phyloP scores from a whole-genome alignment of 441 rosid genomes.

The Manihot esculenta region DNA sequence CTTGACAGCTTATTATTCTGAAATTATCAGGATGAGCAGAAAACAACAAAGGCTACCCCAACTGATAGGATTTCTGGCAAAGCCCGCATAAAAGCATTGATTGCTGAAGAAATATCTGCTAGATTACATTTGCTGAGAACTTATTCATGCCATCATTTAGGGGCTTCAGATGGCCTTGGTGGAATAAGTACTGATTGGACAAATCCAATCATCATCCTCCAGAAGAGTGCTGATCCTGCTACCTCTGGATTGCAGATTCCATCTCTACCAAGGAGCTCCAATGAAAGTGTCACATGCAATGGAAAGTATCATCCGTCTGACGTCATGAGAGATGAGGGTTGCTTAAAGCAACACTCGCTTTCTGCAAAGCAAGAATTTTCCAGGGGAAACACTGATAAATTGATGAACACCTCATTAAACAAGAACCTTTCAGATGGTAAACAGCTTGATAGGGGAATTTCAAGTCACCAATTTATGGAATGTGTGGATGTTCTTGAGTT shows the following conservation, averaged over 20 bases:
- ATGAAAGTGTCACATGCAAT: constrained; percentile 11
- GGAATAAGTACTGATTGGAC: constrained; percentile 28
- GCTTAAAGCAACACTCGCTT: constrained; percentile 14
- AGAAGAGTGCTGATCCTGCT: constrained; percentile 30
- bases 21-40: constrained; percentile 34
- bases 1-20: constrained; percentile 8
- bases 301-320: background rate
- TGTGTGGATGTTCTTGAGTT: constrained; percentile 55
- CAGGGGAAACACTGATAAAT: constrained; percentile 5
- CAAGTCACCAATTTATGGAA: constrained; percentile 42
- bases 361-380: constrained; percentile 20
- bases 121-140: constrained; percentile 24
- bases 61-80: constrained; percentile 16
- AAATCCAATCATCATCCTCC: constrained; percentile 50
- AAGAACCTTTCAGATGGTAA: constrained; percentile 22
- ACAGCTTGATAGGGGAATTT: constrained; percentile 25
- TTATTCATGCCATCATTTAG: constrained; percentile 24
- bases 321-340: constrained; percentile 4
- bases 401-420: constrained; percentile 10
- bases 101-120: constrained; percentile 29
- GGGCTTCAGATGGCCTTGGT: constrained; percentile 27
- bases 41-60: constrained; percentile 13
- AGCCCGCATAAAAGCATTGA: constrained; percentile 22
- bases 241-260: constrained; percentile 21
- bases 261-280: constrained; percentile 11